Conservation (phyloP, 805 yeast genomes). For the Starmerella apis region DNA sequence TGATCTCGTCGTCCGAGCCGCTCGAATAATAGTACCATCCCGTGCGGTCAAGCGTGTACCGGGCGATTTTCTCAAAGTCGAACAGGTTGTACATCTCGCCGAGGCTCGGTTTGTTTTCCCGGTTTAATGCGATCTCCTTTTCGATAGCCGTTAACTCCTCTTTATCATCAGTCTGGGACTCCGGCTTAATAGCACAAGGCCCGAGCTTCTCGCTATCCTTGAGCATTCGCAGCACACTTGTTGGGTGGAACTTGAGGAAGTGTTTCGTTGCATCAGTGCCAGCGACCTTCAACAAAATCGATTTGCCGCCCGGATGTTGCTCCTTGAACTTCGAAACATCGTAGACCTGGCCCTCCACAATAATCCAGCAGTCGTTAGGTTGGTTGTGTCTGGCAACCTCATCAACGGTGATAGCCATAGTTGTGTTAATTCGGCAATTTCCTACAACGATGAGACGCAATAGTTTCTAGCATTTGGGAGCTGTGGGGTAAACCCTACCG, state of each 20-base stretch:
- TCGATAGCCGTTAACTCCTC: conserved; percentile 15
- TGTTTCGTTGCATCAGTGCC: conserved; percentile 75
- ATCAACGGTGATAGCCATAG: conserved; percentile 12
- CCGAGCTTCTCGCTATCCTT: conserved; percentile 56
- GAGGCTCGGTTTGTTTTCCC: conserved; percentile 52
- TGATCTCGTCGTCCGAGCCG: conserved; percentile 87
- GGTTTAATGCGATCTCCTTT: conserved; percentile 28
- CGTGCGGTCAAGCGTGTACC: conserved; percentile 58
- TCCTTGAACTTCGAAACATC: conserved; percentile 56
- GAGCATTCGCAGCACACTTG: conserved; percentile 63
- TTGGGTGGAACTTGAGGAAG: conserved; percentile 83
- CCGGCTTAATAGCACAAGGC: conserved; percentile 30
- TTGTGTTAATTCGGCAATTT: neutral
- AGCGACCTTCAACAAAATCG: conserved; percentile 45
- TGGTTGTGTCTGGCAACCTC: conserved; percentile 46
- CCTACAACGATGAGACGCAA: neutral
- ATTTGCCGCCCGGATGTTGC: conserved; percentile 54
- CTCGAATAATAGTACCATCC: conserved; percentile 93
- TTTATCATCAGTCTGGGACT: neutral
- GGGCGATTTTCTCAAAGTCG: conserved; percentile 82
- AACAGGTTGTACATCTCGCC: conserved; percentile 61
- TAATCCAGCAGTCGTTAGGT: conserved; percentile 69
- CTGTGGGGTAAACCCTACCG: conserved; percentile 10
- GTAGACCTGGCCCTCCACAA: conserved; percentile 67
- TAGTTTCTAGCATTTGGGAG: neutral